Evolutionary conservation across 176 grass and related monocot species (phyloP), one percentile per base, ranked within the genome.

Genomic region (Aegilops bicornis): DNA sequence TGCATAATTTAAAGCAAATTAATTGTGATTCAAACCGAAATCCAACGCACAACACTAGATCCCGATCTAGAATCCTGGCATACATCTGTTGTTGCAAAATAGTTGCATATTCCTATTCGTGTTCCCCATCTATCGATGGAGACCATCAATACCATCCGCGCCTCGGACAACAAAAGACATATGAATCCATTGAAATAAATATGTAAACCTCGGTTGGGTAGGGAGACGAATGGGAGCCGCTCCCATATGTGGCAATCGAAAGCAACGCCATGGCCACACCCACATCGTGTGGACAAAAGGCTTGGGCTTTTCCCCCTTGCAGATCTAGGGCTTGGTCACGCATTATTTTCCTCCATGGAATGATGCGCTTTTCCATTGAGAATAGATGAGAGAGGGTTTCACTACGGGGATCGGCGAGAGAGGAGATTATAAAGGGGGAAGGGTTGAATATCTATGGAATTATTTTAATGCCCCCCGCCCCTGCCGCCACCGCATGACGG

Each of bases 401-500:
- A 6, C 39, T 7, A 4, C 24, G 4, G 24, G 71, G 23, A 16
- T 25, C 45, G 23, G 4, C 13, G 0, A 0, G 40, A 23, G 36
- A 25, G 22, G 3, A 9, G 12, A 4, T 27, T 74, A 74, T 74
- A 48, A 74, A 74, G 12, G 40, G 3, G 2, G 13, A 2, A 7
- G 13, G 23, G 3, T 3, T 50, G 7, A 19, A 48, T 19, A 8
- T 19, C 1, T 75, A 3, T 17, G 4, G 4, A 75, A 17, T 50
- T 75, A 14, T 15, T 24, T 29, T 19, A 17, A 7, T 8, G 27
- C 7, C 2, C 2, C 3, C 50, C 15, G 7, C 1, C 50, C 50
- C 5, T 5, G 6, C 16, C 50, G 6, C 0, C 16, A 1, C 50
- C 2, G 5, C 16, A 6, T 0, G 4, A 4, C 16, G 5, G 5